phyloP scores from a whole-genome alignment of 108 stramenopile species.

The Stephanodiscus minutulus region DNA sequence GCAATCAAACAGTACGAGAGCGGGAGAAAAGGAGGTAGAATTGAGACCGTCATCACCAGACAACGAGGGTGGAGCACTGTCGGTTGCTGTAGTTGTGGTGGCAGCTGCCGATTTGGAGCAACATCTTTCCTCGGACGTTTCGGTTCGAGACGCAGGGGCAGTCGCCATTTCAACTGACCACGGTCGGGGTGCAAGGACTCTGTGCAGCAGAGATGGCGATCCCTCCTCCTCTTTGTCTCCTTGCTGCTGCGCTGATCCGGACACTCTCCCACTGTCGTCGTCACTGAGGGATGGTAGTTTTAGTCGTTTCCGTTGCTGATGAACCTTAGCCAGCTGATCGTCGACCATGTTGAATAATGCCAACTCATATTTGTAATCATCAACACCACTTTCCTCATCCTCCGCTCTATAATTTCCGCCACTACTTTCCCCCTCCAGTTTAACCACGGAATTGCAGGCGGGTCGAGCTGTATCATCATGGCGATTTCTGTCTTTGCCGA shows the following conservation, averaged over 20 bases:
- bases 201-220: too few relatives aligned
- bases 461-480: too few relatives aligned
- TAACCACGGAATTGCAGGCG: too few relatives aligned
- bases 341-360: constrained; percentile 1
- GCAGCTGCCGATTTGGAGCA: background rate
- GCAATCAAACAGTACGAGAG: background rate
- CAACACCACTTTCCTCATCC: too few relatives aligned
- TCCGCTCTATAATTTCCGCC: too few relatives aligned
- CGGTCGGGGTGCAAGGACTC: background rate
- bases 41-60: background rate
- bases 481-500: too few relatives aligned
- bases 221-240: too few relatives aligned
- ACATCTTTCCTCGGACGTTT: background rate
- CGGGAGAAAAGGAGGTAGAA: background rate
- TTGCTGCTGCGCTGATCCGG: too few relatives aligned
- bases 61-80: background rate
- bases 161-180: background rate
- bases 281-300: too few relatives aligned
- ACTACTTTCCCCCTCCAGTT: too few relatives aligned
- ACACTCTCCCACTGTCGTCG: too few relatives aligned
- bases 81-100: background rate
- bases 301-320: too few relatives aligned
- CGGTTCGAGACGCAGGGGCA: background rate
- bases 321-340: background rate
- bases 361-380: background rate